Base-by-base conservation (phyloP, 331 rosid genomes). In the Quercus tomentella region DNA sequence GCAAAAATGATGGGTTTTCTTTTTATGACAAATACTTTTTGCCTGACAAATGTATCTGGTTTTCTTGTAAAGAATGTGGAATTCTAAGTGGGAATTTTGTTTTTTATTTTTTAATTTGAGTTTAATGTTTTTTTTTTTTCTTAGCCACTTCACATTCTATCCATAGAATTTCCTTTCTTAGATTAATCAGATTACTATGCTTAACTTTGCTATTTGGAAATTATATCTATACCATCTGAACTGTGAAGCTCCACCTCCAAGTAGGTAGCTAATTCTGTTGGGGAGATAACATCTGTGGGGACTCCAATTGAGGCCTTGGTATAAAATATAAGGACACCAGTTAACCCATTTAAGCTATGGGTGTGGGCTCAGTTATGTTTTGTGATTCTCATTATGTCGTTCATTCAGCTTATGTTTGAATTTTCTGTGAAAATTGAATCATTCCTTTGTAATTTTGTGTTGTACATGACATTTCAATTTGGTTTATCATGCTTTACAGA, bases 321-420 rank as follows among this genome's bases (percentile, higher is more conserved):
- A 8, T 41, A 93, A 93, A 93, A 95, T 95, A 97, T 93, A 90
- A 86, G 97, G 96, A 41, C 12, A 8, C 88, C 97, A 90, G 86
- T 37, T 6, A 6, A 35, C 8, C 41, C 41, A 35, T 35, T 35
- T 35, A 6, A 35, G 41, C 8, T 35, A 35, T 35, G 41, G 41
- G 41, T 35, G 41, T 35, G 41, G 41, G 41, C 9, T 35, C 2
- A 35, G 9, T 35, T 35, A 35, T 35, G 41, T 6, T 26, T 62
- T 0, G 6, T 62, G 20, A 15, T 1, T 26, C 37, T 3, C 37
- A 12, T 23, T 25, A 61, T 14, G 68, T 61, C 18, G 3, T 26
- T 31, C 37, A 57, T 57, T 57, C 23, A 3, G 21, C 2, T 21
- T 3, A 12, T 18, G 68, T 26, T 61, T 61, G 66, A 60, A 15